Evolutionary conservation across 2,329 filamentous ascomycete species (phyloP).

Genomic region (Trichoderma aggressivum): DNA sequence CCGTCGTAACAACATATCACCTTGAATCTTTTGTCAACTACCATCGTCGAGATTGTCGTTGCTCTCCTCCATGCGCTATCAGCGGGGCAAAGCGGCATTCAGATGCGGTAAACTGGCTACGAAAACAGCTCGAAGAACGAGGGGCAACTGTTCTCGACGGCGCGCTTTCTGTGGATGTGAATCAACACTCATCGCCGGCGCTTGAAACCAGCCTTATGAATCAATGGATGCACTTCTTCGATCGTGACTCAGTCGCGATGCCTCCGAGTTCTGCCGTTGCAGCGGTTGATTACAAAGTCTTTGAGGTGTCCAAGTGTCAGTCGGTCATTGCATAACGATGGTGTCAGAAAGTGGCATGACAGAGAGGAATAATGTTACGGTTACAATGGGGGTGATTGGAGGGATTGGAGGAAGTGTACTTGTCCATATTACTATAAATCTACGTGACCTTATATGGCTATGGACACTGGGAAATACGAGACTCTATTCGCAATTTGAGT

Average conservation of each 20-base stretch:
- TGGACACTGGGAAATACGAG: not conserved
- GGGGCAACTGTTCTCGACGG: not conserved
- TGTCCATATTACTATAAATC: not conserved
- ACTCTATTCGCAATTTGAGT: not conserved
- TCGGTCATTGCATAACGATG: not conserved
- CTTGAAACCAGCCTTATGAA: not conserved
- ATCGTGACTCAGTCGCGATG: not conserved
- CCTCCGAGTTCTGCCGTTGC: not conserved
- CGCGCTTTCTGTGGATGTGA: not conserved
- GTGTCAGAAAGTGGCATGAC: not conserved
- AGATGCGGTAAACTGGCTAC: not conserved
- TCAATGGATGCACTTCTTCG: not conserved
- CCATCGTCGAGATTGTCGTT: not conserved
- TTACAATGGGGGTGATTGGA: not conserved
- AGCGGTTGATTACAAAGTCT: not conserved
- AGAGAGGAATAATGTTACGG: not conserved
- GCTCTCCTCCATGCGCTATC: not conserved
- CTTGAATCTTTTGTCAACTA: not conserved
- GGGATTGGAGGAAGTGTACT: not conserved
- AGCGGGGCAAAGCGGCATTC: not conserved
- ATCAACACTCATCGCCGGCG: not conserved
- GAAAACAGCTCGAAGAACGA: not conserved
- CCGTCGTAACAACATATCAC: not conserved
- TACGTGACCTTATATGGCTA: not conserved
- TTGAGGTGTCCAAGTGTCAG: not conserved